phyloP scores from a whole-genome alignment of 441 rosid genomes.

The Syzygium syzygioides region DNA sequence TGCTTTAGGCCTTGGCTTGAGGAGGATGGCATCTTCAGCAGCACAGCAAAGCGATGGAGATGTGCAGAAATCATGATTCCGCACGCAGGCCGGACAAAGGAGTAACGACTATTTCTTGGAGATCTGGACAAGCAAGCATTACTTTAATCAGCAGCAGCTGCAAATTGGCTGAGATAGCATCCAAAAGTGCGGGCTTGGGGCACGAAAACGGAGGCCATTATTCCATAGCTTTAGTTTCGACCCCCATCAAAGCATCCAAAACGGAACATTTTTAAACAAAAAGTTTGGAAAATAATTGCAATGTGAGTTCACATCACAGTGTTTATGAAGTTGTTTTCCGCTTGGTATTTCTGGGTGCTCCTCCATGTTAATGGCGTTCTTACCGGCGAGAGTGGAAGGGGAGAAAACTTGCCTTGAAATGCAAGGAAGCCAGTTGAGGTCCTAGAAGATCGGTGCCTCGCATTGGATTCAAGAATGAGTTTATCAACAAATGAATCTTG shows the following conservation, averaged over 20 bases:
- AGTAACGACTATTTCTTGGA: neutral
- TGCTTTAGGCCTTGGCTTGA: neutral
- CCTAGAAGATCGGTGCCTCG: neutral
- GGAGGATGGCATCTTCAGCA: neutral
- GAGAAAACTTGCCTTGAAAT: neutral
- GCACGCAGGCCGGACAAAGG: neutral
- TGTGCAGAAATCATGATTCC: neutral
- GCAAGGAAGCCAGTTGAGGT: neutral
- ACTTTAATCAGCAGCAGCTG: neutral
- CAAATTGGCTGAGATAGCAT: neutral
- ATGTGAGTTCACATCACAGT: neutral
- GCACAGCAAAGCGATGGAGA: neutral
- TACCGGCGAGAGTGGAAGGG: neutral
- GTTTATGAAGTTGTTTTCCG: neutral
- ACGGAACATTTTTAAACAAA: neutral
- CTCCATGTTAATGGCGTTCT: neutral
- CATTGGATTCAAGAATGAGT: neutral
- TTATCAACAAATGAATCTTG: neutral
- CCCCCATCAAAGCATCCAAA: neutral
- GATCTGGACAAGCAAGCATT: neutral
- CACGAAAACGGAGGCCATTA: neutral
- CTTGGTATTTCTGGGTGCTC: neutral
- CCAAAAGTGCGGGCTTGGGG: neutral
- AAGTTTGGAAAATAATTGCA: neutral
- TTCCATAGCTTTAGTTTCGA: neutral